Evolutionary conservation across 345 rosid genomes (phyloP), one percentile per base, ranked within the genome.

Genomic region (Psidium friedrichsthalianum): DNA sequence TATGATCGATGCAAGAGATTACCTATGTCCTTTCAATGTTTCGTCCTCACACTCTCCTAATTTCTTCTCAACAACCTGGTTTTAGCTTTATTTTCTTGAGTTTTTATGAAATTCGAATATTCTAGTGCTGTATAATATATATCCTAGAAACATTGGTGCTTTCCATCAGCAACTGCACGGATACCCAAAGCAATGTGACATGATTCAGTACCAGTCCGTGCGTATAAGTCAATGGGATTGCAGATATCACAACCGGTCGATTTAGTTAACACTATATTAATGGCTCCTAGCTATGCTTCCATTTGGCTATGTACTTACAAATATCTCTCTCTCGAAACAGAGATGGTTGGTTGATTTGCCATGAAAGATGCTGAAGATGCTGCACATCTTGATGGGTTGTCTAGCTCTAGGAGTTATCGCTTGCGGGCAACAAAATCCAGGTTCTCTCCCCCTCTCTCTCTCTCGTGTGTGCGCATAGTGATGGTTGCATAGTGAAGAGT

Each of bases 391-490:
- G 74, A 15, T 61, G 7, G 74, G 21, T 61, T 61, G 74, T 61
- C 42, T 61, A 61, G 74, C 42, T 61, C 74, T 61, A 1, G 74
- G 42, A 61, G 22, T 61, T 10, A 15, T 29, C 9, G 42, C 74
- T 29, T 11, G 1, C 42, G 42, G 22, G 0, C 74, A 61, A 61
- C 74, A 61, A 61, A 61, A 61, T 61, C 74, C 74, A 61, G 74
- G 42, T 29, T 61, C 74, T 4, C 42, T 15, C 40, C 3, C 22
- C 3, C 42, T 1, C 18, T 12, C 74, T 27, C 47, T 5, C 3
- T 4, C 8, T 0, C 15, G 0, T 6, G 0, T 14, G 27, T 13
- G 6, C 15, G 5, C 0, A 11, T 14, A 24, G 59, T 57, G 61
- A 25, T 57, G 14, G 24, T 0, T 57, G 61, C 25, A 57, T 11